Percentiles rank a stretch among this genome's conserved stretches.
Conservation (phyloP, 805 yeast species). For the Kluyveromyces siamensis region DNA sequence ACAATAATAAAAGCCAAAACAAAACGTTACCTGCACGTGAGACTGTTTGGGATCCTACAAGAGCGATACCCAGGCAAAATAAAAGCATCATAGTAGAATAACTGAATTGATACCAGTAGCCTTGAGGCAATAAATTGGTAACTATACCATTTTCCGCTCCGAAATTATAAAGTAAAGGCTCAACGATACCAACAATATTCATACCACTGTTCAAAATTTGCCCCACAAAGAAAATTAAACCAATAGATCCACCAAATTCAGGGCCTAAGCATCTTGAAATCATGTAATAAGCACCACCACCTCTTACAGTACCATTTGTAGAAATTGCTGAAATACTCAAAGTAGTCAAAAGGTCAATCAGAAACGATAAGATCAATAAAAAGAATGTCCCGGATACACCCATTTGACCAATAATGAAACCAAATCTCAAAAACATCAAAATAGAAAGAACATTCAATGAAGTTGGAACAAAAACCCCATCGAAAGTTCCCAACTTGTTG, state of each 20-base stretch:
- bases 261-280: slow-evolving; percentile 92
- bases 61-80: slow-evolving; percentile 63
- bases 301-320: slow-evolving; percentile 93
- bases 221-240: slow-evolving; percentile 87
- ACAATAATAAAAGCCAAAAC: slow-evolving; percentile 53
- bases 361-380: slow-evolving; percentile 61
- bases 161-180: slow-evolving; percentile 77
- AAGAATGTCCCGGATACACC: slow-evolving; percentile 74
- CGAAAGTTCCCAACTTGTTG: slow-evolving; percentile 65
- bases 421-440: slow-evolving; percentile 90
- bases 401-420: slow-evolving; percentile 90
- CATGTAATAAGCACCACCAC: slow-evolving; percentile 99
- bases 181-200: slow-evolving; percentile 93
- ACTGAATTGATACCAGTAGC: slow-evolving; percentile 55
- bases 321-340: slow-evolving; percentile 91
- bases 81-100: slow-evolving; percentile 68
- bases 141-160: slow-evolving; percentile 51
- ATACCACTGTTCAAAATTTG: slow-evolving; percentile 86
- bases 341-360: slow-evolving; percentile 77
- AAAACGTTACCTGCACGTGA: slow-evolving; percentile 73
- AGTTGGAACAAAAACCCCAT: slow-evolving; percentile 91
- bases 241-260: slow-evolving; percentile 97
- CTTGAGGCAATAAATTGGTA: slow-evolving; percentile 51
- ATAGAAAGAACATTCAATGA: slow-evolving; percentile 87
- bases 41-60: slow-evolving; percentile 74